Conservation (phyloP, 2,329 filamentous ascomycete genomes). For the Ilyonectria robusta region DNA sequence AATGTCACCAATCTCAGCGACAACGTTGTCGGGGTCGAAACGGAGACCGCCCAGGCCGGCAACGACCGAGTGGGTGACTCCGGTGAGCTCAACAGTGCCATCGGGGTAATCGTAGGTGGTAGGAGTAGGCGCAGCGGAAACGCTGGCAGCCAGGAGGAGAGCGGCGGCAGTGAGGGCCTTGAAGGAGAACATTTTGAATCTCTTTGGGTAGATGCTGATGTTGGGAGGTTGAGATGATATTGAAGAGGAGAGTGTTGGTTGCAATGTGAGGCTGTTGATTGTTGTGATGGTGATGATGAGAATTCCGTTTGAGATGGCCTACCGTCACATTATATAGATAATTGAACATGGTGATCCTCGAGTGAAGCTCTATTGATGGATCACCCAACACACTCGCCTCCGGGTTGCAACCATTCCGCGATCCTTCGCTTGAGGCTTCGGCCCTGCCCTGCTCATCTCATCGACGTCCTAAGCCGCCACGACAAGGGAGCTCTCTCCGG, state of each 20-base stretch:
- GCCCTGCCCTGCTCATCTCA: conserved; percentile 25
- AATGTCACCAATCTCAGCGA: conserved; percentile 63
- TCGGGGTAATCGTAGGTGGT: conserved; percentile 47
- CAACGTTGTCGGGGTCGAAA: conserved; percentile 66
- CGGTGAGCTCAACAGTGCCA: conserved; percentile 53
- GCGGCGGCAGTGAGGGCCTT: conserved; percentile 47
- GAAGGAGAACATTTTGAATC: conserved; percentile 51
- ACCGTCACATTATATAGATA: conserved; percentile 43
- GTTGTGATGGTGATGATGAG: conserved; percentile 32
- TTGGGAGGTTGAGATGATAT: conserved; percentile 13
- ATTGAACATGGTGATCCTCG: background rate
- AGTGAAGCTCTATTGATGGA: conserved; percentile 14
- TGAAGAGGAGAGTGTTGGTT: conserved; percentile 13
- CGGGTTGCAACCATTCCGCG: conserved; percentile 6
- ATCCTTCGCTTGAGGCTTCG: conserved; percentile 6
- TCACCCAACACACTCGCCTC: conserved; percentile 9
- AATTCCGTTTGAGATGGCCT: conserved; percentile 21
- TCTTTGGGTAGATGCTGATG: background rate
- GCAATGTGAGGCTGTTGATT: conserved; percentile 25
- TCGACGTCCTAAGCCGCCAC: conserved; percentile 23
- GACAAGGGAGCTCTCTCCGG: conserved; percentile 6
- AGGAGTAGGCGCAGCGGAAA: conserved; percentile 52
- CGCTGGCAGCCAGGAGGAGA: conserved; percentile 49
- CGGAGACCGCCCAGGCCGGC: conserved; percentile 60
- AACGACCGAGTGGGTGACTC: conserved; percentile 62